A percentile compares a stretch with the other conserved stretches of the same genome.
phyloP scores from a whole-genome alignment of 2,329 filamentous ascomycete species.

The Trichoderma koningiopsis region DNA sequence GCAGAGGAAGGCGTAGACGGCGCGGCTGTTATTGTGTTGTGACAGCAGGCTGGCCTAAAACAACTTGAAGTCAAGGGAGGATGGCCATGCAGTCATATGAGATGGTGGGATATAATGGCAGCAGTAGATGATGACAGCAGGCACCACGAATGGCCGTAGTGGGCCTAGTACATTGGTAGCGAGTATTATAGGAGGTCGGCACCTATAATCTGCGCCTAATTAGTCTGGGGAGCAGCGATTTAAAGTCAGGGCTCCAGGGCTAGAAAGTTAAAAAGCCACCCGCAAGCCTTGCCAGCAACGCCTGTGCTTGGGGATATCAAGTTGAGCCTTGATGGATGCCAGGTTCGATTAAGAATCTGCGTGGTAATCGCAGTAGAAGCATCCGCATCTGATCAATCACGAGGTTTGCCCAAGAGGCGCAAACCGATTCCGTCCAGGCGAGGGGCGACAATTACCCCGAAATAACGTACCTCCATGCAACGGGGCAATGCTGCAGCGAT shows the following conservation, averaged over 20 bases:
- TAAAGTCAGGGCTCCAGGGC: neutral
- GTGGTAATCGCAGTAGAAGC: neutral
- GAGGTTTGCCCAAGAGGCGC: neutral
- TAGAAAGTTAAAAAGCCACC: neutral
- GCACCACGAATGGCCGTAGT: neutral
- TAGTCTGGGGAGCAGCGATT: neutral
- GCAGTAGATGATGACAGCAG: constrained; percentile 5
- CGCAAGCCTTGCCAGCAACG: neutral
- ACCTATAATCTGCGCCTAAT: neutral
- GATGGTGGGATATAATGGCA: neutral
- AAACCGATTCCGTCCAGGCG: neutral
- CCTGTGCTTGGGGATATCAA: neutral
- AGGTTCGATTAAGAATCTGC: neutral
- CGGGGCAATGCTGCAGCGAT: neutral
- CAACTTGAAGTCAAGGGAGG: neutral
- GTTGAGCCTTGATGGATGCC: neutral
- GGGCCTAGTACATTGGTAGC: neutral
- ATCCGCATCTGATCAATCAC: neutral
- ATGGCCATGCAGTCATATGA: neutral
- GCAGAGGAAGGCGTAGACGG: neutral
- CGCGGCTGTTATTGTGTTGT: neutral
- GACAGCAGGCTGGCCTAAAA: neutral
- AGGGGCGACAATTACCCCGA: constrained; percentile 4
- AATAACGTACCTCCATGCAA: neutral
- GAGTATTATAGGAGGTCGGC: neutral